Base-by-base conservation (phyloP, 2,329 filamentous ascomycete genomes). In the Hymenoscyphus albidus region DNA sequence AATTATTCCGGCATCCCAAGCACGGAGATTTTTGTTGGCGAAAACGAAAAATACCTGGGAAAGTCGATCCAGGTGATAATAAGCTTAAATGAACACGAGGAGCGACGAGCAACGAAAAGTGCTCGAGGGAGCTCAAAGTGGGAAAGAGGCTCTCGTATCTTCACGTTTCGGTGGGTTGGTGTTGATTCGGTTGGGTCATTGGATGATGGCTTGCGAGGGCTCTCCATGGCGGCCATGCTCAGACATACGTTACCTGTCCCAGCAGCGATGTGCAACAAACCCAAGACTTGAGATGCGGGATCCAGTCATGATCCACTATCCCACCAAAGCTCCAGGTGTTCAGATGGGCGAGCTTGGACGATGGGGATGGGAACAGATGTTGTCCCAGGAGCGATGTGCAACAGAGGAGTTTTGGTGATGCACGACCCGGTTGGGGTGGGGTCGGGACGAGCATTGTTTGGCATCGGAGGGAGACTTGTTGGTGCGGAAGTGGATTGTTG, bases 81-180 rank as follows among this genome's bases (percentile, higher is more conserved):
- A 51, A 51, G 48, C 48, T 54, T 54, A 54, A 54, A 27, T 54
- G 48, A 54, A 54, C 48, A 54, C 48, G 48, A 54, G 48, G 18
- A 54, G 48, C 44, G 44, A 51, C 5, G 44, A 51, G 18, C 48
- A 54, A 54, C 48, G 48, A 54, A 54, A 27, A 54, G 10, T 27
- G 35, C 6, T 35, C 6, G 9, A 35, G 9, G 35, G 35, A 10
- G 35, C 18, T 54, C 13, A n/a, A 54, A 3, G 22, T 54, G 48
- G 48, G 22, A 22, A 54, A 35, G 35, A 35, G 35, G 48, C 10
- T 12, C 22, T 27, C 18, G 22, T 13, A 54, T 27, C 13, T 54
- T 5, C 48, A 54, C 9, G 18, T 18, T 10, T 54, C 48, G 6
- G n/a, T 48, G n/a, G 18, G 10, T 48, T 18, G n/a, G 44, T 48